Evolutionary conservation across 306 rosid species (phyloP), one percentile per base, ranked within the genome.

Genomic region (Abrus precatorius): DNA sequence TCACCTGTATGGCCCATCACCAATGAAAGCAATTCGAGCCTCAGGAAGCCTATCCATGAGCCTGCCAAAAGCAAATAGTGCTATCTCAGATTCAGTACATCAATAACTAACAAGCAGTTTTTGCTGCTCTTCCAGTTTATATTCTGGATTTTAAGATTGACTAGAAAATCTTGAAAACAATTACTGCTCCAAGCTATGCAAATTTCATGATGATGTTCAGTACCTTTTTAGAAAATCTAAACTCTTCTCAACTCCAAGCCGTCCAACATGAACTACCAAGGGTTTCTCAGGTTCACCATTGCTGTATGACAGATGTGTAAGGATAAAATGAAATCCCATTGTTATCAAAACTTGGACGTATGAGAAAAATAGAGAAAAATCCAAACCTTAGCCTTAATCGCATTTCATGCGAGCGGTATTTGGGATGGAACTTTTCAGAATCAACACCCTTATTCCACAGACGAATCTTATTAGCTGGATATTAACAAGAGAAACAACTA

Each of bases 361-460:
- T 12, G 60, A 3, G 54, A 36, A 80, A 67, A 47, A 83, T 32
- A 50, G 77, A 5, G 11, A 59, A 45, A 29, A 62, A 55, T 72
- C 65, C 80, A 49, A 52, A 93, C 99, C 93, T 92, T 69, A 96
- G 79, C 82, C 92, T 90, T 48, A 87, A 47, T 64, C 99, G 90
- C 99, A 96, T 96, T 84, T 92, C 97, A 53, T 92, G 90, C 1
- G 92, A 93, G 44, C 89, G 84, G 57, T 81, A 96, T 74, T 82
- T 87, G 27, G 99, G 99, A 82, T 96, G 86, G 86, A 96, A 96
- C 85, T 94, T 93, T 55, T 83, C 93, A 62, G 94, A 96, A 85
- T 96, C 99, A 45, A 96, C 99, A 83, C 99, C 99, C 86, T 96
- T 96, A 77, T 85, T 96, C 99, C 99, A 96, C 72, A 93, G 92